Base-by-base conservation (phyloP, 805 yeast genomes). In the Grigorovia jiainica region DNA sequence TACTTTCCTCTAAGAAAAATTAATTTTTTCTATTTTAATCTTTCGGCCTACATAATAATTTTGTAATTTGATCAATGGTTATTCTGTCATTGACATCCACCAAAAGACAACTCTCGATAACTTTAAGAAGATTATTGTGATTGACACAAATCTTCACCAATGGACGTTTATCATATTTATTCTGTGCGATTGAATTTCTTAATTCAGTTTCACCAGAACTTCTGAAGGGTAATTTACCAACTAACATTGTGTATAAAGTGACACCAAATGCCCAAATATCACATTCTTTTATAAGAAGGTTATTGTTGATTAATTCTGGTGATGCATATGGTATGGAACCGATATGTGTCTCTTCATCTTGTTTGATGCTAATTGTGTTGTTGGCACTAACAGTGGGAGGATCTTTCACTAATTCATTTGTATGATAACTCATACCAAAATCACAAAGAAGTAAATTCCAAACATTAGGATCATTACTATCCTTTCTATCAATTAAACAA, bases 201-300 rank as follows among this genome's bases (percentile, higher is more conserved):
- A 89, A 66, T 47, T 87, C 67, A 9, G 95, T 95, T 52, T 84
- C 87, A 57, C 79, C 83, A n/a, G 74, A 74, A 56, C 87, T 95
- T 45, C 77, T 78, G 64, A 89, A 89, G 1, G 96, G 96, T 39
- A 89, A 60, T 47, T 71, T 75, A 0, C 94, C 89, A 19, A 77
- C 72, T 23, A 79, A 61, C 75, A 87, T 73, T 1, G 94, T 78
- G 59, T 76, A 87, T 4, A 82, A 51, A 47, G 83, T 64, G 0
- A 87, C 84, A 4, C 97, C 97, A 36, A 84, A 70, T 0, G 96
- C 95, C 97, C 97, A 89, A 5, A 85, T 72, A 62, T 89, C 97
- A 1, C 89, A 80, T 32, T 76, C 65, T 2, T 84, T 79, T 2
- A 82, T 81, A 54, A 53, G 13, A 1, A 23, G 17, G 16, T 42